Evolutionary conservation across 306 rosid genomes (phyloP).

Genomic region (Senna siamea): DNA sequence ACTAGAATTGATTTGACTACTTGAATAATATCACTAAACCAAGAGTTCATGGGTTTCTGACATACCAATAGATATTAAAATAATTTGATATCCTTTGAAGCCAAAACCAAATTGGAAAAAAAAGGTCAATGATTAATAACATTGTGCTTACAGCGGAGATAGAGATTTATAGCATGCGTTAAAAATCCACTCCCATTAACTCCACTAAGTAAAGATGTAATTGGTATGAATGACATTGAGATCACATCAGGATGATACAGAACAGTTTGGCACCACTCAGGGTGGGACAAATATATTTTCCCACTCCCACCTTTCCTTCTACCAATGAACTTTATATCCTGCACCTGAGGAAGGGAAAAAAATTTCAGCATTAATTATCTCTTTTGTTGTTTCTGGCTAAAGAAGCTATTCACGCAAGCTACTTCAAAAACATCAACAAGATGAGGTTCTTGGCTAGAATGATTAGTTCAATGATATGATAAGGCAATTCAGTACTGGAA

Average conservation of each 20-base stretch:
- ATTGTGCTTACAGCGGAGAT: slow-evolving; percentile 79
- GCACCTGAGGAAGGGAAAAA: slow-evolving; percentile 46
- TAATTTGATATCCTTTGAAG: neutral
- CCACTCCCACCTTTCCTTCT: slow-evolving; percentile 84
- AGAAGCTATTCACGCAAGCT: neutral
- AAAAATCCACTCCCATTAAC: slow-evolving; percentile 87
- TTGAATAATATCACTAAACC: slow-evolving; percentile 19
- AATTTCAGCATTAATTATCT: slow-evolving; percentile 20
- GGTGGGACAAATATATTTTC: slow-evolving; percentile 52
- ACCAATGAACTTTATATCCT: slow-evolving; percentile 70
- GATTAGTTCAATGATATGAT: slow-evolving; percentile 1
- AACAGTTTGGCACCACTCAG: slow-evolving; percentile 84
- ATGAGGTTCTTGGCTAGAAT: neutral
- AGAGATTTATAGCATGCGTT: slow-evolving; percentile 88
- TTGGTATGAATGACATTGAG: slow-evolving; percentile 85
- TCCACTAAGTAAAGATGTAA: slow-evolving; percentile 82
- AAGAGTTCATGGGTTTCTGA: slow-evolving; percentile 14
- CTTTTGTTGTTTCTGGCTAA: slow-evolving; percentile 8
- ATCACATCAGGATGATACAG: slow-evolving; percentile 70
- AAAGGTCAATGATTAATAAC: slow-evolving; percentile 16
- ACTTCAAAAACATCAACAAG: neutral
- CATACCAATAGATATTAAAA: slow-evolving; percentile 13
- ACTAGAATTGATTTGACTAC: slow-evolving; percentile 30
- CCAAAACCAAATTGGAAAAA: neutral
- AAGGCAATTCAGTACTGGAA: neutral